Evolutionary conservation across 495 filamentous ascomycete species (phyloP), one percentile per base, ranked within the genome.

Genomic region (Jackrogersella minutella): DNA sequence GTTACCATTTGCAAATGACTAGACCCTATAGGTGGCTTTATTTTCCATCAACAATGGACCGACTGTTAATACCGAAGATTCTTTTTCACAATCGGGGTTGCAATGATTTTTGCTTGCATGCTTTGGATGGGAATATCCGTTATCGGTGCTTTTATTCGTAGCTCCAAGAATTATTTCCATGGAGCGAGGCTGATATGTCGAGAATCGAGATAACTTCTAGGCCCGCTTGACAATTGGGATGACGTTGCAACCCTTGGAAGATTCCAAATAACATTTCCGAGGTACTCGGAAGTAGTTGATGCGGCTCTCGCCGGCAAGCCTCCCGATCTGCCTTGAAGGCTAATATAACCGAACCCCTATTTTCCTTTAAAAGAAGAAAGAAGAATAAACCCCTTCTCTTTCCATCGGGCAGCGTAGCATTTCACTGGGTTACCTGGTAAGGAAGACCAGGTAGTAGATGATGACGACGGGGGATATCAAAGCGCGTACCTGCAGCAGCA

Each of bases 61-160:
- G 62, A 64, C 66, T 70, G 56, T 62, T 70, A 65, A 66, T 70
- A 70, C 58, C 62, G 62, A 51, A 52, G 60, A 47, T 14, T 22
- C 34, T 14, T 49, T 8, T 54, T 28, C 7, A 40, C 34, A 24
- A 51, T 21, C 22, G 41, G 41, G 22, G 33, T 50, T 39, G 22
- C 19, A 39, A 39, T 26, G 31, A 49, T 28, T 51, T 51, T 17
- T 22, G 37, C 22, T 22, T 51, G 34, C 57, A 17, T 59, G 33
- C 3, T 36, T 37, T 26, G 14, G 2, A 17, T 21, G 44, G 44
- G n/a, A 16, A 21, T 8, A 17, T 50, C 46, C 46, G 46, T 16
- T 33, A 50, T 50, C 46, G 46, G 28, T 50, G 46, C 5, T 33
- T 30, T 30, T 50, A 10, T 49, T 37, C 10, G 2, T 37, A n/a